Evolutionary conservation across 257 asterid genomes (phyloP), one percentile per base, ranked within the genome.

Genomic region (Solanum commersonii): DNA sequence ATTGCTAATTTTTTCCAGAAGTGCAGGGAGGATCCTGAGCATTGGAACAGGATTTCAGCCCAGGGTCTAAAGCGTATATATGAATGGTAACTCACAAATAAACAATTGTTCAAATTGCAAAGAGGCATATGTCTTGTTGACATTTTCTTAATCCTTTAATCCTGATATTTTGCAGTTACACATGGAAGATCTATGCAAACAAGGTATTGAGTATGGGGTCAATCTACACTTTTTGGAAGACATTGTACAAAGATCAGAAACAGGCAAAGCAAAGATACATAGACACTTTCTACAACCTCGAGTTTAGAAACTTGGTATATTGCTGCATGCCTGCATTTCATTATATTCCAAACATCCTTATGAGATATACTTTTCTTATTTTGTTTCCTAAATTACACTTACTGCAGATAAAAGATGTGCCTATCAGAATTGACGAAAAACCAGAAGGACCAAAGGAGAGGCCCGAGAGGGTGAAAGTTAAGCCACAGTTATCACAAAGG

Each of bases 181-280:
- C 99, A 59, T 96, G 99, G 98, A 94, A 95, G 93, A 96, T 95
- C 68, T 95, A 96, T 44, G 99, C 98, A 10, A 92, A 94, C 86
- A 96, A 94, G 91, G 96, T 95, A 33, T 73, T 96, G 95, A 95
- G 95, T 59, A 94, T 95, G 98, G 96, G 98, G 10, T 91, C 98
- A 86, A 76, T 91, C 37, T 96, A 96, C 87, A 92, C 95, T 91
- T 95, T 95, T 90, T 96, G 98, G 98, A 94, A 94, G 91, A 91
- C 90, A 87, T 38, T 93, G 89, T 72, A 93, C 88, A 91, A 83
- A 8, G 91, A 87, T 16, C 96, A 94, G 94, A 96, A 94, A 90
- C 93, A 89, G 76, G 98, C 98, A 11, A 94, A 93, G 88, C 92
- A 92, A 90, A 93, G 95, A 93, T 96, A 96, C 84, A 90, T 94